A percentile compares a stretch with the other conserved stretches of the same genome.
These are phyloP conservation scores for Carpinus viminea DNA, from an alignment of 306 rosid genomes.

Conservation along the genomic window DNA sequence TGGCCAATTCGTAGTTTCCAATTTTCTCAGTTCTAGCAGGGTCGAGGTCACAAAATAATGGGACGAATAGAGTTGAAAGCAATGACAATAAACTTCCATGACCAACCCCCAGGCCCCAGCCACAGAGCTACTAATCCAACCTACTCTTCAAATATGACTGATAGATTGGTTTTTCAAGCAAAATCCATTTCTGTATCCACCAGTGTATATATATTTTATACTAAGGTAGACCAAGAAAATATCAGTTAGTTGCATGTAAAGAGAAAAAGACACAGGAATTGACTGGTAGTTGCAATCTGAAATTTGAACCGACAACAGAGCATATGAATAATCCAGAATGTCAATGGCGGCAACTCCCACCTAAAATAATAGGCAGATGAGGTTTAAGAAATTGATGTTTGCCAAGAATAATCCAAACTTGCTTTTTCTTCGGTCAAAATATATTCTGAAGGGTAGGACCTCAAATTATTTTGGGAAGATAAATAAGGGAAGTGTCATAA, in stretches of 20 bases:
- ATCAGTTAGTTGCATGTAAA: slow-evolving; percentile 24
- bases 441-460: neutral
- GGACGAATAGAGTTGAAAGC: slow-evolving; percentile 10
- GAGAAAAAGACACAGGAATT: neutral
- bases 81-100: slow-evolving; percentile 5
- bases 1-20: neutral
- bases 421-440: neutral
- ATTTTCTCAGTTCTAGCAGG: slow-evolving; percentile 4
- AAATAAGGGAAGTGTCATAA: no score
- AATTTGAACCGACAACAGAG: neutral
- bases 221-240: neutral
- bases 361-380: neutral
- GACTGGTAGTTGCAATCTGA: slow-evolving; percentile 35
- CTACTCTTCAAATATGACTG: slow-evolving; percentile 43
- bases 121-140: slow-evolving; percentile 41
- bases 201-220: neutral
- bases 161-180: neutral
- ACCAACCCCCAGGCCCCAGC: slow-evolving; percentile 6
- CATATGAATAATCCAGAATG: neutral
- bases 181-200: slow-evolving; percentile 17
- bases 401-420: neutral
- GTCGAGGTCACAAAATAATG: neutral
- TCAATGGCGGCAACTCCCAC: neutral
- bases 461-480: no score
- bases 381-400: neutral